Base-by-base conservation (phyloP, 805 yeast species). In the Starmerella powellii region DNA sequence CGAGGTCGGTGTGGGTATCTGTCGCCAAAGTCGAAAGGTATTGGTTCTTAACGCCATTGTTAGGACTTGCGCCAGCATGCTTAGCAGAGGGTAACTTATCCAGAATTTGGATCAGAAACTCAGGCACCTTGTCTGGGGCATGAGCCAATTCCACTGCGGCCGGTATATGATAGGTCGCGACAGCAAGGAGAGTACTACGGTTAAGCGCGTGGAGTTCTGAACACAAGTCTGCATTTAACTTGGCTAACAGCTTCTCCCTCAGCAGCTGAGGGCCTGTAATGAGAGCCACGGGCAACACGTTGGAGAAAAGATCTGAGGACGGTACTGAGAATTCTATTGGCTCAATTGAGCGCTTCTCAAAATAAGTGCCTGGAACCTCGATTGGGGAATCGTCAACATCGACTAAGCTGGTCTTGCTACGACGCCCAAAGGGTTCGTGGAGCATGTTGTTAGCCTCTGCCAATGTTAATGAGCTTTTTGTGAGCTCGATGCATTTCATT, bases 201-300 rank as follows among this genome's bases (percentile, higher is more conserved):
- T 54, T 55, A 18, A 59, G 44, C n/a, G 34, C 31, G 12, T 62
- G 49, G 48, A 57, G 37, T 16, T 55, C 41, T 58, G 63, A 42
- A 49, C 65, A 47, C 2, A 74, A 46, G 37, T 72, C 70, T 23
- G 62, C 61, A 15, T 58, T 46, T 8, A 80, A 65, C 52, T 69
- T 80, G 3, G 61, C 61, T 12, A 72, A 73, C 44, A 76, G 76
- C 46, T 87, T 66, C 46, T 80, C 88, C 40, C 72, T 68, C 54
- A 74, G 82, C 1, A 86, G 78, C 31, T 71, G 73, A 0, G 84
- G 75, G 2, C 74, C 68, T 51, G 78, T 81, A 32, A 81, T 70
- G 1, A 83, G 72, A 3, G 68, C 59, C 49, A 71, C 72, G 0
- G 96, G 95, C 2, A 85, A 55, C 2, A 86, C 59, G 17, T 72